phyloP scores from a whole-genome alignment of 208 protist genomes.

The Jaenimonas drosophilae region DNA sequence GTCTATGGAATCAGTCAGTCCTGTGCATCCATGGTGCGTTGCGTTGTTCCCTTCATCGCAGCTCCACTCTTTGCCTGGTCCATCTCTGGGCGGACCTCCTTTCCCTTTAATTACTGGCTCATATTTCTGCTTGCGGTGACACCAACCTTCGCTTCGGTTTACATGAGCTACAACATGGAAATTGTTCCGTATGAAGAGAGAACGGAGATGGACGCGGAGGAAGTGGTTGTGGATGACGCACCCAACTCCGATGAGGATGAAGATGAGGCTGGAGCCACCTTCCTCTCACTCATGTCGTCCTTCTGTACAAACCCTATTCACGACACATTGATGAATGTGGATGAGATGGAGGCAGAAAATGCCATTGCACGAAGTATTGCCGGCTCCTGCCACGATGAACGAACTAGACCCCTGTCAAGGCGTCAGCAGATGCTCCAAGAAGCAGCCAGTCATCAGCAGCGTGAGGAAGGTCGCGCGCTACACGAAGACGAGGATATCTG shows the following conservation, averaged over 20 bases:
- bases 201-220: background rate
- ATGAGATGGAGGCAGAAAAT: conserved; percentile 13
- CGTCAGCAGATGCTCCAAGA: too few relatives aligned
- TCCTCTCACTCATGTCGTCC: conserved; percentile 14
- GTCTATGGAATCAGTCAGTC: conserved; percentile 50
- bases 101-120: conserved; percentile 59
- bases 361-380: too few relatives aligned
- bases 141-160: conserved; percentile 8
- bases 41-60: conserved; percentile 35
- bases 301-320: conserved; percentile 16
- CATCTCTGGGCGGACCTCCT: conserved; percentile 10
- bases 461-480: too few relatives aligned
- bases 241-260: background rate
- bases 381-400: too few relatives aligned
- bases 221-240: background rate
- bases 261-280: conserved; percentile 2
- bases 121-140: conserved; percentile 27
- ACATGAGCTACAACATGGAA: conserved; percentile 7
- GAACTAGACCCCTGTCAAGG: too few relatives aligned
- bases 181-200: conserved; percentile 1
- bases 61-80: conserved; percentile 47
- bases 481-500: too few relatives aligned
- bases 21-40: conserved; percentile 23
- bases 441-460: too few relatives aligned
- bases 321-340: conserved; percentile 12